These are phyloP conservation scores for Grigorovia humatica DNA, from an alignment of 805 yeast species.

Conservation along the genomic window DNA sequence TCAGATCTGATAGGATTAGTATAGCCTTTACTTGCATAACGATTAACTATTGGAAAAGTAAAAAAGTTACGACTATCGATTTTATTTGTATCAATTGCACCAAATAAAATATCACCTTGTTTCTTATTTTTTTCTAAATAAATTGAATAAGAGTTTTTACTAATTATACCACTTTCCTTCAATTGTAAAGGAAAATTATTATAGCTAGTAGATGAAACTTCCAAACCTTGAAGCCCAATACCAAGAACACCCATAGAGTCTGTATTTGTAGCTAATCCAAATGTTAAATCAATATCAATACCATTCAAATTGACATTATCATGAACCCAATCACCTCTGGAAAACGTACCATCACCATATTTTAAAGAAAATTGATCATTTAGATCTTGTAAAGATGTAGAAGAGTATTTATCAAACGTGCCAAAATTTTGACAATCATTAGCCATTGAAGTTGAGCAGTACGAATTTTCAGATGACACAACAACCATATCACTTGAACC, in stretches of 20 bases:
- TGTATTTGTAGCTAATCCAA: conserved; percentile 64
- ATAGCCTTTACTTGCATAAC: conserved; percentile 10
- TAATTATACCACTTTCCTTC: conserved; percentile 46
- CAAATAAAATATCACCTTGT: conserved; percentile 54
- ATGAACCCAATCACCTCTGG: conserved; percentile 34
- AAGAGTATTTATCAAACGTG: conserved; percentile 14
- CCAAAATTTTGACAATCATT: conserved; percentile 15
- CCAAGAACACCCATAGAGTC: conserved; percentile 61
- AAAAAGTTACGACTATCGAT: conserved; percentile 40
- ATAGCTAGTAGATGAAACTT: conserved; percentile 42
- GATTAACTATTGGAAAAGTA: conserved; percentile 42
- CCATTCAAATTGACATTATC: conserved; percentile 52
- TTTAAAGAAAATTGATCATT: conserved; percentile 33
- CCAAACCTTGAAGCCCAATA: conserved; percentile 46
- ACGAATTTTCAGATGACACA: conserved; percentile 28
- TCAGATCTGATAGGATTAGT: conserved; percentile 15
- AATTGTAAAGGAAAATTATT: conserved; percentile 57
- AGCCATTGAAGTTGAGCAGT: conserved; percentile 16
- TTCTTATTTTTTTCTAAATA: conserved; percentile 39
- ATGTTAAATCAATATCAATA: conserved; percentile 38
- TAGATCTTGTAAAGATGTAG: conserved; percentile 19
- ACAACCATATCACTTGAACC: conserved; percentile 66
- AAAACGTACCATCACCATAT: conserved; percentile 44
- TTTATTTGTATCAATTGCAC: conserved; percentile 60
- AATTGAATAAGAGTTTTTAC: conserved; percentile 50